phyloP scores from a whole-genome alignment of 306 rosid species.

The Citrullus colocynthis region DNA sequence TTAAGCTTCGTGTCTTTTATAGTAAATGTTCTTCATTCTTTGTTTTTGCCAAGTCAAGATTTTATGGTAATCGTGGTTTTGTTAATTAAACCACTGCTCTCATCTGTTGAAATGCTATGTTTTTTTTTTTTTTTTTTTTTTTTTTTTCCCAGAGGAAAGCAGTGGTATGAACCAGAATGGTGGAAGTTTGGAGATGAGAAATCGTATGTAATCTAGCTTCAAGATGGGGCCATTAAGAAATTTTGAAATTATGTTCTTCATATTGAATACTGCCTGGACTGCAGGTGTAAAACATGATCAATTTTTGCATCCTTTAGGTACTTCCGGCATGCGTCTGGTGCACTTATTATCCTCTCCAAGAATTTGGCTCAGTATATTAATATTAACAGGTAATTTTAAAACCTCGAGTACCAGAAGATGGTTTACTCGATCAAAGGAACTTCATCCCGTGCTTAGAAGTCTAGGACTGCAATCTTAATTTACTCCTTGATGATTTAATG shows the following conservation, averaged over 20 bases:
- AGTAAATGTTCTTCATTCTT: neutral
- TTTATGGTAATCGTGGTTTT: neutral
- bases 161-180: slow-evolving; percentile 98
- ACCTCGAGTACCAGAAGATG: neutral
- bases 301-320: slow-evolving; percentile 41
- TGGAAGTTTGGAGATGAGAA: slow-evolving; percentile 99
- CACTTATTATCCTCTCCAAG: slow-evolving; percentile 81
- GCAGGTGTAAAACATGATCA: neutral
- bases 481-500: neutral
- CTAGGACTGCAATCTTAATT: neutral
- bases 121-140: slow-evolving; percentile 19
- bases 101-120: slow-evolving; percentile 4
- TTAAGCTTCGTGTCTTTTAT: neutral
- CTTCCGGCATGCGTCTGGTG: slow-evolving; percentile 80
- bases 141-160: slow-evolving; percentile 57
- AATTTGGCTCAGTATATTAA: slow-evolving; percentile 71
- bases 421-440: neutral
- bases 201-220: slow-evolving; percentile 50
- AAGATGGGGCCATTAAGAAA: neutral
- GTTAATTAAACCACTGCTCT: neutral
- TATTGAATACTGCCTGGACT: neutral
- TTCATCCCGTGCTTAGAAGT: neutral
- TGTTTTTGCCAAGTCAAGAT: neutral
- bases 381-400: slow-evolving; percentile 73
- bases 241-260: neutral